Evolutionary conservation across 345 rosid species (phyloP).

Genomic region (Citrus mangshanensis): DNA sequence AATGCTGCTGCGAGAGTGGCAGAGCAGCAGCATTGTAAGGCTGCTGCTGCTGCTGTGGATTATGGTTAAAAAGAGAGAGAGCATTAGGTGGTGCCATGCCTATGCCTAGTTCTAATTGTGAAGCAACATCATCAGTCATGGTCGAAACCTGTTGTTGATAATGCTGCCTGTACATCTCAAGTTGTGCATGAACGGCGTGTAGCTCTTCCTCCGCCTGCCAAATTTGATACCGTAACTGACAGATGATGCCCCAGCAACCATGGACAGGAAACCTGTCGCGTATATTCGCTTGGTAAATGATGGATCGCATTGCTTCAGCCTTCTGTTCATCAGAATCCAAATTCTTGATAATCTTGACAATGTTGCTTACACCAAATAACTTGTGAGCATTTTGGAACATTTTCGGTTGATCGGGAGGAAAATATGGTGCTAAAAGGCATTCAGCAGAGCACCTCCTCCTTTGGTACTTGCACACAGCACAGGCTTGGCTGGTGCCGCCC

Average conservation of each 20-base stretch:
- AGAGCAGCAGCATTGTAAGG: slow-evolving; percentile 8
- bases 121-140: slow-evolving; percentile 43
- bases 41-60: slow-evolving; percentile 13
- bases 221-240: slow-evolving; percentile 44
- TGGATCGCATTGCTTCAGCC: slow-evolving; percentile 75
- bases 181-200: slow-evolving; percentile 46
- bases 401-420: slow-evolving; percentile 73
- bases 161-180: slow-evolving; percentile 58
- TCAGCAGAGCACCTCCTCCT: slow-evolving; percentile 64
- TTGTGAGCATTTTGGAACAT: slow-evolving; percentile 74
- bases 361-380: slow-evolving; percentile 78
- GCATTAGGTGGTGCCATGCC: slow-evolving; percentile 69
- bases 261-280: slow-evolving; percentile 76
- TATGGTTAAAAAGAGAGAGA: slow-evolving; percentile 30
- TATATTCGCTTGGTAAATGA: slow-evolving; percentile 62
- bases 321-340: slow-evolving; percentile 50
- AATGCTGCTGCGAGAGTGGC: slow-evolving; percentile 30
- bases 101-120: slow-evolving; percentile 49
- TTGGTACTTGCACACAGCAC: slow-evolving; percentile 94
- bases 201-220: slow-evolving; percentile 61
- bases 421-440: slow-evolving; percentile 78
- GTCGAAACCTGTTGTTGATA: slow-evolving; percentile 34
- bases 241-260: slow-evolving; percentile 66
- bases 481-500: slow-evolving; percentile 88
- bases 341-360: slow-evolving; percentile 52